phyloP scores from a whole-genome alignment of 2,329 filamentous ascomycete species.

The Ophiostoma sp. region DNA sequence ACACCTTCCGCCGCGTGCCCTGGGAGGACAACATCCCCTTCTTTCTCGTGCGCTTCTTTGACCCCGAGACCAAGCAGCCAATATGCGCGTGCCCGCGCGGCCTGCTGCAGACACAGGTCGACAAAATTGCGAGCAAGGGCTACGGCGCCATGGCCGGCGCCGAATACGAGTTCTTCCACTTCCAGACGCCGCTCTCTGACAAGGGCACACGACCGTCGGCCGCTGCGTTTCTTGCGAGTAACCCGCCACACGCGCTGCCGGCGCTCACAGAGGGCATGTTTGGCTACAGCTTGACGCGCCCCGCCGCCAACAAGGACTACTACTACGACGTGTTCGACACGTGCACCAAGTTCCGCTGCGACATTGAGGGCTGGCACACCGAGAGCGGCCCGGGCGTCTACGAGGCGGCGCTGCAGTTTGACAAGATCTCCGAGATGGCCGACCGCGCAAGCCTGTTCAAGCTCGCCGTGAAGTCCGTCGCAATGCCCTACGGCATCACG shows the following conservation, averaged over 20 bases:
- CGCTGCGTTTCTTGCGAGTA: slow-evolving; percentile 66
- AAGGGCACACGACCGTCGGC: slow-evolving; percentile 45
- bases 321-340: slow-evolving; percentile 83
- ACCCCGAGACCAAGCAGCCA: slow-evolving; percentile 68
- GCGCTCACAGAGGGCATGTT: slow-evolving; percentile 91
- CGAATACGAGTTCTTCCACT: slow-evolving; percentile 95
- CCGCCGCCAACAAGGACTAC: slow-evolving; percentile 86
- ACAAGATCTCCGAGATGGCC: slow-evolving; percentile 81
- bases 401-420: slow-evolving; percentile 89
- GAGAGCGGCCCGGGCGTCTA: slow-evolving; percentile 92
- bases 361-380: slow-evolving; percentile 92
- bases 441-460: slow-evolving; percentile 92
- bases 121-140: slow-evolving; percentile 62
- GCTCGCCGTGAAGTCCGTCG: slow-evolving; percentile 84
- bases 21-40: slow-evolving; percentile 87
- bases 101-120: slow-evolving; percentile 61
- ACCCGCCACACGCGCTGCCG: slow-evolving; percentile 67
- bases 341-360: slow-evolving; percentile 69
- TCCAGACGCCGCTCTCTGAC: slow-evolving; percentile 58
- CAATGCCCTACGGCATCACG: slow-evolving; percentile 81
- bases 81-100: slow-evolving; percentile 75
- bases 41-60: slow-evolving; percentile 76
- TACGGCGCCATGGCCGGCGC: slow-evolving; percentile 85
- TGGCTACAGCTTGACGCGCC: slow-evolving; percentile 81
- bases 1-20: slow-evolving; percentile 73